These are phyloP conservation scores for Venturia aucupariae DNA, from an alignment of 2,329 filamentous ascomycete species.

Conservation along the genomic window DNA sequence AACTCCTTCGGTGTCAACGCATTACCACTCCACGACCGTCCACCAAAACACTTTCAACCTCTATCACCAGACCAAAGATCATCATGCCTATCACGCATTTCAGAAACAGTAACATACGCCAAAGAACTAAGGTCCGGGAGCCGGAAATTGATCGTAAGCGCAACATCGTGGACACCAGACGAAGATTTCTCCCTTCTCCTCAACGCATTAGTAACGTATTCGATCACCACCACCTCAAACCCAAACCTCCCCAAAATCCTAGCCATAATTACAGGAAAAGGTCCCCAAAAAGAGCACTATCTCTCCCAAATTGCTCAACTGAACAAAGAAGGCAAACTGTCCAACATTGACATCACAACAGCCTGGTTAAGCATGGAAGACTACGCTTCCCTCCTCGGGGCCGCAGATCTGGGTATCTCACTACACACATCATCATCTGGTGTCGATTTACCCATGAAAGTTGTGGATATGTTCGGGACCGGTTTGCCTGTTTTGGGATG, in stretches of 20 bases:
- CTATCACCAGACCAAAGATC: conserved; percentile 42
- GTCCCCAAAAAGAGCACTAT: conserved; percentile 73
- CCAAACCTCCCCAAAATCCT: conserved; percentile 56
- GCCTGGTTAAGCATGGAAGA: conserved; percentile 78
- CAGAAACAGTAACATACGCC: conserved; percentile 54
- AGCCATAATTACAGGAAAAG: conserved; percentile 90
- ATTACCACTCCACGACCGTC: conserved; percentile 74
- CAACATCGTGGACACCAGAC: conserved; percentile 94
- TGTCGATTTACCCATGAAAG: conserved; percentile 96
- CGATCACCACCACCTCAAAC: conserved; percentile 39
- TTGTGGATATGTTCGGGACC: conserved; percentile 97
- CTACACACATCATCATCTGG: conserved; percentile 90
- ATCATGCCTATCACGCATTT: conserved; percentile 55
- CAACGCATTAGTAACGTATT: conserved; percentile 69
- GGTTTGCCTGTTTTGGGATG: conserved; percentile 87
- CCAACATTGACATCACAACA: conserved; percentile 63
- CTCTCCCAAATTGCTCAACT: conserved; percentile 55
- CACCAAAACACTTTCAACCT: conserved; percentile 72
- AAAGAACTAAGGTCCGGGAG: conserved; percentile 48
- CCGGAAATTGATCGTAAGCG: conserved; percentile 71
- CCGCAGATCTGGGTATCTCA: conserved; percentile 82
- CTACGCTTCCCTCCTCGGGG: conserved; percentile 75
- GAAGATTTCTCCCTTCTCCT: conserved; percentile 90
- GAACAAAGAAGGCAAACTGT: conserved; percentile 51
- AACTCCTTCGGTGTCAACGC: conserved; percentile 56